These are phyloP conservation scores for Arachis monticola DNA, from an alignment of 331 rosid genomes.

Conservation along the genomic window DNA sequence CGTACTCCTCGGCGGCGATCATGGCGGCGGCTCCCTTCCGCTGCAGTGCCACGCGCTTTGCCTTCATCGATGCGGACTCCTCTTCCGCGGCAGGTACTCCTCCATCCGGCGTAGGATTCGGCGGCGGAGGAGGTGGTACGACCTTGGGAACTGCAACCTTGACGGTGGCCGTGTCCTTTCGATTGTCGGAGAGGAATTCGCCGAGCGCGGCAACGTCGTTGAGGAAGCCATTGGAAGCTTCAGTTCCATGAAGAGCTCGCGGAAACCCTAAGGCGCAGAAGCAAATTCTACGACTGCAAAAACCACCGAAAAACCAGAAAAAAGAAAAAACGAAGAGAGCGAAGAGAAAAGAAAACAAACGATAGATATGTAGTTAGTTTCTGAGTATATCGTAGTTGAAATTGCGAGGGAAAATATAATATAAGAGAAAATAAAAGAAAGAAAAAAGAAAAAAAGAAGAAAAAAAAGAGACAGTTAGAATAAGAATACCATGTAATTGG, in stretches of 20 bases:
- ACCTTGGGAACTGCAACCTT: constrained; percentile 84
- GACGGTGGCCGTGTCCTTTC: constrained; percentile 49
- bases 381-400: not conserved
- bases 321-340: not conserved
- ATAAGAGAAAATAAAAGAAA: not conserved
- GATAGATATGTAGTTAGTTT: not conserved
- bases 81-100: constrained; percentile 38
- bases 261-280: constrained; percentile 96
- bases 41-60: constrained; percentile 84
- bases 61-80: constrained; percentile 81
- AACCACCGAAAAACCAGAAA: not conserved
- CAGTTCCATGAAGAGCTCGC: constrained; percentile 47
- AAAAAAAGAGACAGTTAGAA: constrained; percentile 24
- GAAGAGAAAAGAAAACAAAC: constrained; percentile 14
- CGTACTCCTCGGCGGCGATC: constrained; percentile 98
- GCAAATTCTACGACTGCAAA: constrained; percentile 90
- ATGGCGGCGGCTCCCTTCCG: constrained; percentile 92
- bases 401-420: constrained; percentile 11
- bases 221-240: constrained; percentile 53
- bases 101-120: constrained; percentile 44
- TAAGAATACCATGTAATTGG: constrained; percentile 91
- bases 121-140: constrained; percentile 66
- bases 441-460: not conserved
- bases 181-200: constrained; percentile 60
- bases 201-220: constrained; percentile 57